phyloP scores from a whole-genome alignment of 108 stramenopile species.

The Seminavis robusta region DNA sequence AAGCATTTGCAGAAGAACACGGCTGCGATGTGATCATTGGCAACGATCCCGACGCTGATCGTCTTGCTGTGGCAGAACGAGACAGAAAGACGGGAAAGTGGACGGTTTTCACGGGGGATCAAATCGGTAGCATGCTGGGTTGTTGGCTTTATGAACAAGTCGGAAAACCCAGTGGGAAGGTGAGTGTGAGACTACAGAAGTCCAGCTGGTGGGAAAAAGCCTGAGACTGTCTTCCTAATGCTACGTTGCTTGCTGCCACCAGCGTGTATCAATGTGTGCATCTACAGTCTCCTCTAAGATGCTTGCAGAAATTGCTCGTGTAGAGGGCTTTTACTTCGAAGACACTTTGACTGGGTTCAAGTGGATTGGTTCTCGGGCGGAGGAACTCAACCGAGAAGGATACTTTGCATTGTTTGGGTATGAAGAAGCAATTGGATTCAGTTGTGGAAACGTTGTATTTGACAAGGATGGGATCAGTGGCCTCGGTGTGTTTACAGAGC shows the following conservation, averaged over 20 bases:
- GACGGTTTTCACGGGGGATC: constrained; percentile 93
- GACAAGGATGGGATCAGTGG: constrained; percentile 93
- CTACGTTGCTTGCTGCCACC: background rate
- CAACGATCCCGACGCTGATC: constrained; percentile 98
- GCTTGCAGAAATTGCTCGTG: constrained; percentile 75
- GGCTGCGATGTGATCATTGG: constrained; percentile 84
- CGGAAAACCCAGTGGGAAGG: constrained; percentile 58
- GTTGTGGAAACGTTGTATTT: constrained; percentile 83
- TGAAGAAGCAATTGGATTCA: constrained; percentile 97
- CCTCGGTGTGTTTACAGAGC: constrained; percentile 78
- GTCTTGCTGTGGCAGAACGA: constrained; percentile 93
- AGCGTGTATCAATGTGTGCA: constrained; percentile 88
- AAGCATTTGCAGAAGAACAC: constrained; percentile 59
- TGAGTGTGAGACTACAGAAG: constrained; percentile 19
- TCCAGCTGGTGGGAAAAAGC: background rate
- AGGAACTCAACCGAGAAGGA: constrained; percentile 61
- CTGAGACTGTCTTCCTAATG: background rate
- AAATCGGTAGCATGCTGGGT: constrained; percentile 92
- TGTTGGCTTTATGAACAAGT: constrained; percentile 84
- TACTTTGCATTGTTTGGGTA: constrained; percentile 85
- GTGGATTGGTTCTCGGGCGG: constrained; percentile 86
- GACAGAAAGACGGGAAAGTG: constrained; percentile 59
- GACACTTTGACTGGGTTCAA: constrained; percentile 97
- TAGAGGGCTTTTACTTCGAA: constrained; percentile 90
- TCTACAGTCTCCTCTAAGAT: constrained; percentile 94